These are phyloP conservation scores for Ampelocalamus luodianensis DNA, from an alignment of 176 grass and related monocot genomes.

Conservation along the genomic window DNA sequence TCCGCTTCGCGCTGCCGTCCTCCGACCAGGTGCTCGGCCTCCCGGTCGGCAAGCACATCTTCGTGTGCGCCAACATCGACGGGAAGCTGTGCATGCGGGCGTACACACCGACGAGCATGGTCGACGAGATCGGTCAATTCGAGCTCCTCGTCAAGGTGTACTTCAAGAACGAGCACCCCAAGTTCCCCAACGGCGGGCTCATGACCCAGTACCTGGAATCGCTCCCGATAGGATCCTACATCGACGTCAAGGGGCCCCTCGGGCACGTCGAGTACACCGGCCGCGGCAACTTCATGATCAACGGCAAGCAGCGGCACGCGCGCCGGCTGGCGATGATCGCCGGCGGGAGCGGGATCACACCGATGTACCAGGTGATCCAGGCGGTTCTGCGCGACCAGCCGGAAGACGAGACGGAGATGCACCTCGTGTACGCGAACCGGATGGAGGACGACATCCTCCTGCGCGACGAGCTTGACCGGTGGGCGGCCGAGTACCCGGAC, in stretches of 20 bases:
- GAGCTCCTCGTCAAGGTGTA: slow-evolving; percentile 93
- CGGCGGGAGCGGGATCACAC: slow-evolving; percentile 91
- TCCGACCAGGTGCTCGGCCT: slow-evolving; percentile 73
- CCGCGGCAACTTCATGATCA: slow-evolving; percentile 68
- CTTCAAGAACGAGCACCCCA: slow-evolving; percentile 87
- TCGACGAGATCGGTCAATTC: slow-evolving; percentile 76
- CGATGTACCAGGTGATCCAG: slow-evolving; percentile 94
- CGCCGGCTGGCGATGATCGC: slow-evolving; percentile 75
- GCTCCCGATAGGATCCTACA: slow-evolving; percentile 52
- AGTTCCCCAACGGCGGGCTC: slow-evolving; percentile 81
- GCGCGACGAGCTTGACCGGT: slow-evolving; percentile 74
- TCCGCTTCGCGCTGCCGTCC: slow-evolving; percentile 74
- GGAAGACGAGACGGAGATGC: slow-evolving; percentile 78
- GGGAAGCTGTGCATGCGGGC: slow-evolving; percentile 86
- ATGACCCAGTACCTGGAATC: slow-evolving; percentile 86
- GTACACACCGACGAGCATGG: slow-evolving; percentile 85
- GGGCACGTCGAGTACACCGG: slow-evolving; percentile 91
- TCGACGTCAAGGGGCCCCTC: slow-evolving; percentile 78
- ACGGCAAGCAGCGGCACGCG: slow-evolving; percentile 65
- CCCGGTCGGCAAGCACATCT: slow-evolving; percentile 89
- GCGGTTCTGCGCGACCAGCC: slow-evolving; percentile 78
- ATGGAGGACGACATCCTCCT: slow-evolving; percentile 86
- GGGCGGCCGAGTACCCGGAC: slow-evolving; percentile 64
- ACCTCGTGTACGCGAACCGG: slow-evolving; percentile 91
- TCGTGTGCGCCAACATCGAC: slow-evolving; percentile 72